Conservation (phyloP, 2,329 filamentous ascomycete genomes). For the Magnaporthiopsis incrustans region DNA sequence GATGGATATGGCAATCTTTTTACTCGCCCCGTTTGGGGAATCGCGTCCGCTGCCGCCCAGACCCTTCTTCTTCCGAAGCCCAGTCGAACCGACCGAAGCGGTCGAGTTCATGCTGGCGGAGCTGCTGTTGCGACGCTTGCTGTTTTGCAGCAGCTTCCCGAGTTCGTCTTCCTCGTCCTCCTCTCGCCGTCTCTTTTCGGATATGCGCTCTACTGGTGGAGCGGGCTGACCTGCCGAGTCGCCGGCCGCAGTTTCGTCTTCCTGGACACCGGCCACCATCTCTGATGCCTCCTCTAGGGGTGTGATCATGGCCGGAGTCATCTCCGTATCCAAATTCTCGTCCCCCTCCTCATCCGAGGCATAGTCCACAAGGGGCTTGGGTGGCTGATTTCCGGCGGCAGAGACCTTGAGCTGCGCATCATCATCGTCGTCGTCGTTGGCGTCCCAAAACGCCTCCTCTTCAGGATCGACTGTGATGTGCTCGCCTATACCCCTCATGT, state of each 20-base stretch:
- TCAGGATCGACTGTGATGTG: conserved; percentile 66
- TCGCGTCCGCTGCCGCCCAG: conserved; percentile 32
- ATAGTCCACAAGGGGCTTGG: conserved; percentile 81
- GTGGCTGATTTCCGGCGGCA: conserved; percentile 11
- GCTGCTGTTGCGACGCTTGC: conserved; percentile 52
- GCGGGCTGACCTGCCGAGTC: conserved; percentile 17
- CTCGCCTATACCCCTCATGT: conserved; percentile 56
- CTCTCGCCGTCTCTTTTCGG: conserved; percentile 84
- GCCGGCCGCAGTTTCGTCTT: conserved; percentile 15
- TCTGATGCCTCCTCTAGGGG: conserved; percentile 20
- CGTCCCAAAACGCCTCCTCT: conserved; percentile 92
- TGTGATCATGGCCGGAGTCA: conserved; percentile 11
- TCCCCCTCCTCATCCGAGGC: conserved; percentile 77
- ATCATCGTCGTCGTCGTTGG: conserved; percentile 71
- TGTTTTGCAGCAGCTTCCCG: conserved; percentile 66
- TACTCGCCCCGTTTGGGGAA: conserved; percentile 26
- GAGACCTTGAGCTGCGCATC: conserved; percentile 45
- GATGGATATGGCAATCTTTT: conserved; percentile 53
- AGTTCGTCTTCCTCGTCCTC: conserved; percentile 91
- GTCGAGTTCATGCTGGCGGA: conserved; percentile 33
- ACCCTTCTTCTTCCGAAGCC: conserved; percentile 37
- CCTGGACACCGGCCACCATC: conserved; percentile 14
- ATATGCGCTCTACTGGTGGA: conserved; percentile 62
- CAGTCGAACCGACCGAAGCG: conserved; percentile 6
- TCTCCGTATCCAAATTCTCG: conserved; percentile 48